Evolutionary conservation across 2,329 filamentous ascomycete species (phyloP).

Genomic region (Microcyclospora tardicrescens): DNA sequence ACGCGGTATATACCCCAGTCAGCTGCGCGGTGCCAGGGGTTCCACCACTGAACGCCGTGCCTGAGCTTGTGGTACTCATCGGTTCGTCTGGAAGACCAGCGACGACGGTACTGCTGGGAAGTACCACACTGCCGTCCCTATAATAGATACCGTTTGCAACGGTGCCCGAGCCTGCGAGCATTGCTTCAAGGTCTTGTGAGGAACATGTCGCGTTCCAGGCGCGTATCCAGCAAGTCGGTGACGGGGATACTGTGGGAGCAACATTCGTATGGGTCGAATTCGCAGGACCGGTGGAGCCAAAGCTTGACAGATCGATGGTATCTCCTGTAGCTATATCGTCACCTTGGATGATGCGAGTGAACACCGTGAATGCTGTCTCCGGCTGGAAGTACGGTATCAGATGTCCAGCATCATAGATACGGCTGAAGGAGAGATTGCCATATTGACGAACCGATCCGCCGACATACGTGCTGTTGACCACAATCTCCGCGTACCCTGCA

Average conservation of each 20-base stretch:
- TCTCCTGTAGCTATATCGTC: conserved; percentile 37
- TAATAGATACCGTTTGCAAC: conserved; percentile 49
- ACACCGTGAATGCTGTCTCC: conserved; percentile 41
- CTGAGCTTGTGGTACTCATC: conserved; percentile 8
- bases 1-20: conserved; percentile 27
- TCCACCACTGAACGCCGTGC: conserved; percentile 4
- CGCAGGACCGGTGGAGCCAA: conserved; percentile 43
- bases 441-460: conserved; percentile 64
- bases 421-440: conserved; percentile 48
- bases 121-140: conserved; percentile 25
- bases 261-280: conserved; percentile 46
- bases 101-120: conserved; percentile 21
- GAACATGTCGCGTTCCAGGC: conserved; percentile 40
- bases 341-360: conserved; percentile 39
- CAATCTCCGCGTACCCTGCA: conserved; percentile 60
- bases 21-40: conserved; percentile 8
- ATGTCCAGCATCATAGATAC: conserved; percentile 42
- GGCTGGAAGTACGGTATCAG: conserved; percentile 40
- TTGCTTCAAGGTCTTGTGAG: conserved; percentile 35
- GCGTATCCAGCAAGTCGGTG: conserved; percentile 49
- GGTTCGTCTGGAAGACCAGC: conserved; percentile 23
- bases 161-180: conserved; percentile 39
- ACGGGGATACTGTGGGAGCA: conserved; percentile 30
- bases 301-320: conserved; percentile 29
- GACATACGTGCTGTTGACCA: conserved; percentile 54